Evolutionary conservation across 257 asterid species (phyloP).

Genomic region (Leptodermis oblonga): DNA sequence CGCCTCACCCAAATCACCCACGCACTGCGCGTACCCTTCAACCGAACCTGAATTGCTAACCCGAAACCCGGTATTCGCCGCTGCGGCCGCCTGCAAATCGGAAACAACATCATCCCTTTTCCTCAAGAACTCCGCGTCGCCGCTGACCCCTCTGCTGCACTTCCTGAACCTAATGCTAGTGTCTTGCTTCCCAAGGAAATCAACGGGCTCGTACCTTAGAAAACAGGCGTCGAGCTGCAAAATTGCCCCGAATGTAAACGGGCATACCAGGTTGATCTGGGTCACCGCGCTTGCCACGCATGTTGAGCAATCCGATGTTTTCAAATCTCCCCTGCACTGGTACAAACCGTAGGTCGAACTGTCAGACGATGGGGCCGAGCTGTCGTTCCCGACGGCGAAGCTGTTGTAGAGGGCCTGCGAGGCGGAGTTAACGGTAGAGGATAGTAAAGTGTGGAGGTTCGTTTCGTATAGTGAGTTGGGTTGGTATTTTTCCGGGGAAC

Average conservation of each 20-base stretch:
- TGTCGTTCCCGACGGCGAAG: conserved; percentile 49
- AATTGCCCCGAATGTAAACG: conserved; percentile 49
- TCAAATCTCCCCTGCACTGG: conserved; percentile 78
- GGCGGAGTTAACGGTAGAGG: conserved; percentile 50
- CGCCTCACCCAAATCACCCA: conserved; percentile 29
- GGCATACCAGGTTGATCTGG: conserved; percentile 49
- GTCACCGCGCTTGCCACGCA: conserved; percentile 49
- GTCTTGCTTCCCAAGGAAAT: conserved; percentile 56
- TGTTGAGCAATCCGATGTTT: conserved; percentile 41
- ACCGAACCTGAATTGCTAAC: conserved; percentile 39
- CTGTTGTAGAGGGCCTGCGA: conserved; percentile 48
- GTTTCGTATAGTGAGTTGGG: conserved; percentile 50
- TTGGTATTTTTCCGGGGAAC: conserved; percentile 62
- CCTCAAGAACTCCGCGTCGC: conserved; percentile 44
- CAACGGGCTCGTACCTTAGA: conserved; percentile 46
- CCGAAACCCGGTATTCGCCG: conserved; percentile 41
- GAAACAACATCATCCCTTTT: conserved; percentile 58
- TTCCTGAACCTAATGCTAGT: conserved; percentile 39
- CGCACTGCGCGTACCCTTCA: conserved; percentile 36
- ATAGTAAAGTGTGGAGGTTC: conserved; percentile 58
- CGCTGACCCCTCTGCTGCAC: conserved; percentile 40
- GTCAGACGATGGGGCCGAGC: conserved; percentile 19
- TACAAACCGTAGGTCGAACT: conserved; percentile 44
- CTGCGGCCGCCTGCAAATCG: conserved; percentile 34
- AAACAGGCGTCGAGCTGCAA: conserved; percentile 63